These are phyloP conservation scores for Tricharina praecox DNA, from an alignment of 495 filamentous ascomycete species.

Conservation along the genomic window DNA sequence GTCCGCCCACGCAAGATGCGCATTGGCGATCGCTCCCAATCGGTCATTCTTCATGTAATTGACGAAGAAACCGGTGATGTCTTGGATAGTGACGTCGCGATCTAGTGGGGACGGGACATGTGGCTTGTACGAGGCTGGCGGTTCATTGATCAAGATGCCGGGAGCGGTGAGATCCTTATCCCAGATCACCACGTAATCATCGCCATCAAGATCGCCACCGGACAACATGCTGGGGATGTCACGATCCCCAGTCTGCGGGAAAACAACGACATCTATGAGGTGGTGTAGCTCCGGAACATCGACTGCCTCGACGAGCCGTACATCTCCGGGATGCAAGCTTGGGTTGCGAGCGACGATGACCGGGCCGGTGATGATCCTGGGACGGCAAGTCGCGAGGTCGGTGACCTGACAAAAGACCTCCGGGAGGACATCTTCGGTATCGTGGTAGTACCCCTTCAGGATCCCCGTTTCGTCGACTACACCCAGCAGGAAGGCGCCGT, in stretches of 20 bases:
- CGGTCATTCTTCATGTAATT: constrained; percentile 85
- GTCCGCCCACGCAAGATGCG: constrained; percentile 71
- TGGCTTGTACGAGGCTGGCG: constrained; percentile 57
- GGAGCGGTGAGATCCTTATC: constrained; percentile 55
- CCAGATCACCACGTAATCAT: constrained; percentile 93
- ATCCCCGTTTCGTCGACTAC: constrained; percentile 69
- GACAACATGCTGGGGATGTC: constrained; percentile 88
- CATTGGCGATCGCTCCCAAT: constrained; percentile 60
- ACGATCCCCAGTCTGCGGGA: constrained; percentile 68
- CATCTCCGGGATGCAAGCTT: constrained; percentile 83
- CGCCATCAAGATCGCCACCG: constrained; percentile 88
- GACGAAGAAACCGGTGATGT: constrained; percentile 74
- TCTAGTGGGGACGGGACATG: constrained; percentile 34
- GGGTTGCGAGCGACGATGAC: constrained; percentile 85
- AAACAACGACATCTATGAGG: constrained; percentile 67
- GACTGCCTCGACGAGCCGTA: constrained; percentile 74
- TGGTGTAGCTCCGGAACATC: constrained; percentile 55
- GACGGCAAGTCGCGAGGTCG: constrained; percentile 23
- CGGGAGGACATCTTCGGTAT: constrained; percentile 16
- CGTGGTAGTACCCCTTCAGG: constrained; percentile 48
- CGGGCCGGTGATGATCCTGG: constrained; percentile 50
- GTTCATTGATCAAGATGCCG: constrained; percentile 40
- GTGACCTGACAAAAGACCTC: constrained; percentile 68
- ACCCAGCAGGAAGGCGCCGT: constrained; percentile 79
- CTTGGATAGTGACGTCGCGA: constrained; percentile 44